phyloP scores from a whole-genome alignment of 2,329 filamentous ascomycete genomes.

The Didymella pomorum region DNA sequence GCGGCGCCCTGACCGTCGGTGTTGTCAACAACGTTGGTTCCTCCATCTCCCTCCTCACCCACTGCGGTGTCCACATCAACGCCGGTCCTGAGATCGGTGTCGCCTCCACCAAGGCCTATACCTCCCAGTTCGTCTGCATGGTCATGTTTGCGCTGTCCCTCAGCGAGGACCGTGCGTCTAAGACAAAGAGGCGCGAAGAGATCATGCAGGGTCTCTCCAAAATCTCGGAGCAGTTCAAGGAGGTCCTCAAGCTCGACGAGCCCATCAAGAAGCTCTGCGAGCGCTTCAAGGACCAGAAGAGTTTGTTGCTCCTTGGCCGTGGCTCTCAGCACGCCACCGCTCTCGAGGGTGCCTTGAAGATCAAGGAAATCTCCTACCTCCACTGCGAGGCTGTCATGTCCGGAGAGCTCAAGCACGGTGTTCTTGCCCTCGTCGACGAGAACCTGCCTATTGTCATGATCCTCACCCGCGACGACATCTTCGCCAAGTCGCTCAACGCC shows the following conservation, averaged over 20 bases:
- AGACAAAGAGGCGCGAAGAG: slow-evolving; percentile 88
- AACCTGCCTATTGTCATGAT: slow-evolving; percentile 99
- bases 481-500: slow-evolving; percentile 98
- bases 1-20: slow-evolving; percentile 94
- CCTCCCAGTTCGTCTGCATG: slow-evolving; percentile 99
- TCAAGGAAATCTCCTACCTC: slow-evolving; percentile 99
- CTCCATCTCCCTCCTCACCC: slow-evolving; percentile 96
- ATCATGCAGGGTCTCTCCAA: slow-evolving; percentile 93
- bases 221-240: slow-evolving; percentile 89
- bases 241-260: slow-evolving; percentile 89
- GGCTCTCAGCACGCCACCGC: slow-evolving; percentile 97
- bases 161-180: slow-evolving; percentile 94
- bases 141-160: slow-evolving; percentile 98
- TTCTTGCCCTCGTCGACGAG: slow-evolving; percentile 95
- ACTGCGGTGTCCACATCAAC: slow-evolving; percentile 99
- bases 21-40: slow-evolving; percentile 99
- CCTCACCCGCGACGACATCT: slow-evolving; percentile 92
- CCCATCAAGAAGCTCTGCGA: slow-evolving; percentile 94
- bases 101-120: slow-evolving; percentile 98
- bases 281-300: slow-evolving; percentile 98
- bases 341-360: slow-evolving; percentile 95
- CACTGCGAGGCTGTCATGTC: slow-evolving; percentile 99
- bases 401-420: slow-evolving; percentile 98
- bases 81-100: slow-evolving; percentile 98
- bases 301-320: slow-evolving; percentile 88